A percentile compares a stretch with the other conserved stretches of the same genome.
These are phyloP conservation scores for Coniochaeta sp. DNA, from an alignment of 2,329 filamentous ascomycete genomes.

Conservation along the genomic window DNA sequence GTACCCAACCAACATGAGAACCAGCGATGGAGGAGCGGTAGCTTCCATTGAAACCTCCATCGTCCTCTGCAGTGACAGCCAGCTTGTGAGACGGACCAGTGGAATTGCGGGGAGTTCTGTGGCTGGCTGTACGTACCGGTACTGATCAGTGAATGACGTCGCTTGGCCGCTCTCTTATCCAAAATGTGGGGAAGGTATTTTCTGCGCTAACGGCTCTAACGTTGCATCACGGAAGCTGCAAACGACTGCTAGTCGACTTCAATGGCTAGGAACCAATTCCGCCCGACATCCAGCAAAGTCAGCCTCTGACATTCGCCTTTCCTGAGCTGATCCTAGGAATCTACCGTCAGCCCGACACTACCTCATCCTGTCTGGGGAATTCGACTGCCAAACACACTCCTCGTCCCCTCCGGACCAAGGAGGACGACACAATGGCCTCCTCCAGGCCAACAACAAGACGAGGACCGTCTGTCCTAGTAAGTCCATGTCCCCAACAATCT, in stretches of 20 bases:
- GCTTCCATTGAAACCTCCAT: too few relatives aligned
- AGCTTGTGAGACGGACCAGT: too few relatives aligned
- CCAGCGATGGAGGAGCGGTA: too few relatives aligned
- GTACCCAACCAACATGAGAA: too few relatives aligned
- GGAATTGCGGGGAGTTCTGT: constrained; percentile 3
- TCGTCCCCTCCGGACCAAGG: not conserved
- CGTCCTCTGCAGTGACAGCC: too few relatives aligned
- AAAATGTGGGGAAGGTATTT: not conserved
- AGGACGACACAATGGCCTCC: constrained; percentile 27
- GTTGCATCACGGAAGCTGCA: not conserved
- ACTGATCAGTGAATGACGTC: constrained; percentile 18
- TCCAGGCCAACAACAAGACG: constrained; percentile 32
- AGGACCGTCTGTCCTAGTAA: constrained; percentile 54
- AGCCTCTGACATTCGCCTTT: too few relatives aligned
- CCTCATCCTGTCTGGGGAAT: too few relatives aligned
- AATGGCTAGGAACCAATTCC: not conserved
- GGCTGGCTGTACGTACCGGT: too few relatives aligned
- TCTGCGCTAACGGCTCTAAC: not conserved
- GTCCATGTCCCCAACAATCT: constrained; percentile 6
- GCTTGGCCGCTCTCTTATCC: constrained; percentile 6
- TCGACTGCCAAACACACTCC: not conserved
- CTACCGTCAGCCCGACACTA: not conserved
- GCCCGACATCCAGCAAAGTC: too few relatives aligned
- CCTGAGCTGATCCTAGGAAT: not conserved
- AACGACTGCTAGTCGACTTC: not conserved